Percentiles rank a stretch among this genome's conserved stretches.
Evolutionary conservation across 352 stramenopile species (phyloP).

Genomic region (Phytopythium vexans): DNA sequence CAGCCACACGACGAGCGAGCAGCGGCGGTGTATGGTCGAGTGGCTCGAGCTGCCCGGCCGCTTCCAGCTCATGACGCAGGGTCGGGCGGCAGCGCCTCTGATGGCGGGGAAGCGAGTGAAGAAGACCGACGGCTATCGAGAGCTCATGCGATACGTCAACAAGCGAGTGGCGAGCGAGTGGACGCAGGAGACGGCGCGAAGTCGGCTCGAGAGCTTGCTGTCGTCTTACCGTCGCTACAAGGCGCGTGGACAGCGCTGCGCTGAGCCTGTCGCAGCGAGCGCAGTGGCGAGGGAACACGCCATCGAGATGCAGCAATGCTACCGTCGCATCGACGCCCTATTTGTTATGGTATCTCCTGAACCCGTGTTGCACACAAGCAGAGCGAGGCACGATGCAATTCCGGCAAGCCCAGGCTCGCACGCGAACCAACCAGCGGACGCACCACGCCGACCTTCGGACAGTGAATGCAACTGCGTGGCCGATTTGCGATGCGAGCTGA

Average conservation of each 20-base stretch:
- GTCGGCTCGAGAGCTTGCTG: slow-evolving; percentile 57
- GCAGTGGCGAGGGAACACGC: slow-evolving; percentile 16
- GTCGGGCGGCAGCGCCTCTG: slow-evolving; percentile 1
- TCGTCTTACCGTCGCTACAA: slow-evolving; percentile 37
- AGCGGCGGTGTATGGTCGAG: slow-evolving; percentile 45
- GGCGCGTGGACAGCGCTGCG: slow-evolving; percentile 5
- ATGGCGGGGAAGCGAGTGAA: slow-evolving; percentile 27
- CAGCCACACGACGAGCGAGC: slow-evolving; percentile 41
- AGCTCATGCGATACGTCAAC: slow-evolving; percentile 52
- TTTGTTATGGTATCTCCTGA: slow-evolving; percentile 1
- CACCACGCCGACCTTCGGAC: too few relatives aligned
- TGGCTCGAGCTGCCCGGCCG: slow-evolving; percentile 50
- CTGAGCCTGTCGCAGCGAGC: slow-evolving; percentile 1
- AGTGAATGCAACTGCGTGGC: too few relatives aligned
- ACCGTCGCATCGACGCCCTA: slow-evolving; percentile 28
- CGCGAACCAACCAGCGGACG: too few relatives aligned
- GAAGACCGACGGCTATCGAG: slow-evolving; percentile 52
- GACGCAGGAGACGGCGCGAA: slow-evolving; percentile 46
- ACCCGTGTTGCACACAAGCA: neutral
- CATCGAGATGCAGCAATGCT: slow-evolving; percentile 4
- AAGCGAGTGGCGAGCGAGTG: slow-evolving; percentile 25
- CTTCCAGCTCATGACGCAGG: slow-evolving; percentile 38
- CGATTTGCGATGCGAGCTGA: slow-evolving; percentile 3
- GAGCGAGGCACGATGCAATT: neutral
- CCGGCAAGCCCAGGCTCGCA: too few relatives aligned